These are phyloP conservation scores for Ceratocystis lukuohia DNA, from an alignment of 2,329 filamentous ascomycete species.

Conservation along the genomic window DNA sequence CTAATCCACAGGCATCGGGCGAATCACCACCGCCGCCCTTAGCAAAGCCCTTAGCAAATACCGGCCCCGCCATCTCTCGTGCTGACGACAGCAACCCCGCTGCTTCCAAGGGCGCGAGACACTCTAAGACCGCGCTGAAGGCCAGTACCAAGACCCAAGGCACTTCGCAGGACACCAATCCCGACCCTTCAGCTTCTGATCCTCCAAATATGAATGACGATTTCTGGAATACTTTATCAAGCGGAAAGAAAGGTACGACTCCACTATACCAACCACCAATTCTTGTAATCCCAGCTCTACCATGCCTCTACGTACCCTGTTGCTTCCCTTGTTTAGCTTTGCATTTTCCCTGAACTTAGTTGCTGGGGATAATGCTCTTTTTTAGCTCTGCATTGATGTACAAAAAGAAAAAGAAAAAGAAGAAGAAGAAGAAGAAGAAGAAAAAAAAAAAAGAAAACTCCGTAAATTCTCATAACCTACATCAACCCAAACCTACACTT, in stretches of 20 bases:
- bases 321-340: background rate
- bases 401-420: too few species aligned
- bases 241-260: slow-evolving; percentile 9
- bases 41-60: background rate
- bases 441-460: slow-evolving; percentile 4
- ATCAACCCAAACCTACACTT: background rate
- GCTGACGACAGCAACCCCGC: background rate
- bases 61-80: background rate
- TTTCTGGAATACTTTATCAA: slow-evolving; percentile 14
- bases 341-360: background rate
- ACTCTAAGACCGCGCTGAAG: background rate
- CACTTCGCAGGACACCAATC: background rate
- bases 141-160: background rate
- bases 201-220: slow-evolving; percentile 12
- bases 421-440: background rate
- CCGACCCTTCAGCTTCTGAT: slow-evolving; percentile 4
- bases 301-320: background rate
- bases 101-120: background rate
- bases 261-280: slow-evolving; percentile 11
- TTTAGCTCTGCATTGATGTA: background rate
- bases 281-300: background rate
- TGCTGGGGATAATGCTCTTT: background rate
- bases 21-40: background rate
- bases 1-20: background rate
- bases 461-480: background rate